A percentile compares a stretch with the other conserved stretches of the same genome.
Evolutionary conservation across 2,329 filamentous ascomycete species (phyloP).

Genomic region (Ascochyta viciae-villosae): DNA sequence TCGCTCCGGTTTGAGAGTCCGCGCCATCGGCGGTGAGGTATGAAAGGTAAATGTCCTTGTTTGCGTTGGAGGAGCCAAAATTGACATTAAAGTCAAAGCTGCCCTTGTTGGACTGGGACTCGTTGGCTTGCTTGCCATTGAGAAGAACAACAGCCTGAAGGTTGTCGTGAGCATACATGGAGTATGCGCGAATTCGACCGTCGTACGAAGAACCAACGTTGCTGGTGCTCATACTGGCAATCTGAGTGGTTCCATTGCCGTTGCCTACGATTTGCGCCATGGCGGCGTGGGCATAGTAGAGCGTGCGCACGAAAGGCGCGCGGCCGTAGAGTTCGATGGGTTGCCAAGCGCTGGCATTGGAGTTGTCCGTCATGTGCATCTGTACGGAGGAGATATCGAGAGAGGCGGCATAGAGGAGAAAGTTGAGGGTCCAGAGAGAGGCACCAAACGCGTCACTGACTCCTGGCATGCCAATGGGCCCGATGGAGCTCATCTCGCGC

Average conservation of each 20-base stretch:
- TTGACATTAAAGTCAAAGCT: conserved; percentile 53
- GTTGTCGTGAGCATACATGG: conserved; percentile 53
- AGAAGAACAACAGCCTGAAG: conserved; percentile 56
- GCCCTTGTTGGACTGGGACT: conserved; percentile 47
- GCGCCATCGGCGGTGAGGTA: conserved; percentile 57
- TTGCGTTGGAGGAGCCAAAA: conserved; percentile 49
- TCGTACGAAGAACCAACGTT: conserved; percentile 47
- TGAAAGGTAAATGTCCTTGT: conserved; percentile 55
- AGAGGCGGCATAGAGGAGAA: conserved; percentile 58
- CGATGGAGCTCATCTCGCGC: conserved; percentile 60
- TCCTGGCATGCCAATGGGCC: conserved; percentile 56
- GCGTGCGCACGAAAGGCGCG: conserved; percentile 55
- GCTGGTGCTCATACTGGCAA: conserved; percentile 46
- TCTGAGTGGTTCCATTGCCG: conserved; percentile 55
- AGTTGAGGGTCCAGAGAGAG: conserved; percentile 61
- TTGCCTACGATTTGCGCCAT: conserved; percentile 59
- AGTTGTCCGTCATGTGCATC: conserved; percentile 64
- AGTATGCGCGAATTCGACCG: conserved; percentile 54
- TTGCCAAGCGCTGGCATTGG: conserved; percentile 59
- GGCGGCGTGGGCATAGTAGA: conserved; percentile 61
- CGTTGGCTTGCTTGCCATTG: conserved; percentile 55
- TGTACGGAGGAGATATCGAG: conserved; percentile 58
- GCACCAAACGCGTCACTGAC: conserved; percentile 59
- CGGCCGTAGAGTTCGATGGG: conserved; percentile 52
- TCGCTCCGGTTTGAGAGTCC: conserved; percentile 52